Conservation (phyloP, 2,329 filamentous ascomycete genomes). For the Calycina marina region DNA sequence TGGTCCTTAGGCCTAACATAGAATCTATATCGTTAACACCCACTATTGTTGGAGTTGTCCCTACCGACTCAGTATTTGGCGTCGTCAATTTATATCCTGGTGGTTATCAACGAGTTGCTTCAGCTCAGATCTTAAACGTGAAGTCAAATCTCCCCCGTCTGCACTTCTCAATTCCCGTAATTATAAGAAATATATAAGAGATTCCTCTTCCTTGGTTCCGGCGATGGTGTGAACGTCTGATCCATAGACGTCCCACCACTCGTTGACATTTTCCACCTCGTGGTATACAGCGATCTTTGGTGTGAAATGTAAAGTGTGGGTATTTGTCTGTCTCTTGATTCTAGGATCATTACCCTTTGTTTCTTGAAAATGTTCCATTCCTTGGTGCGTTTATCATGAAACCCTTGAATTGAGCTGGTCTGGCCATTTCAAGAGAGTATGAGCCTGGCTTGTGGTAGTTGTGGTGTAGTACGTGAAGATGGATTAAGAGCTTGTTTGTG, state of each 20-base stretch:
- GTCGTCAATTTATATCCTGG: no score
- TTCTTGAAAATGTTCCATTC: constrained; percentile 16
- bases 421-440: constrained; percentile 16
- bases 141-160: no score
- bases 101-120: no score
- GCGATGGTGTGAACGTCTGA: constrained; percentile 54
- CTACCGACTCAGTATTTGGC: no score
- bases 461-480: neutral
- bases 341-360: constrained; percentile 9
- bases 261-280: constrained; percentile 77
- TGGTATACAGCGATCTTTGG: constrained; percentile 76
- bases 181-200: no score
- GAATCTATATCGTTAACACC: no score
- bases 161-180: no score
- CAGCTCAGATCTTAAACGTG: no score
- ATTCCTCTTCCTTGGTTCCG: no score
- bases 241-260: constrained; percentile 50
- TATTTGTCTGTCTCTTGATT: neutral
- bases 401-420: constrained; percentile 42
- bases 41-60: no score
- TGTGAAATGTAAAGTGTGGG: constrained; percentile 26
- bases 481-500: no score
- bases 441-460: constrained; percentile 1
- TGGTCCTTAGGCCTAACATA: no score
- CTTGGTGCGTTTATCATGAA: constrained; percentile 33